Conservation (phyloP, 2,329 filamentous ascomycete genomes). For the Alternaria panax region DNA sequence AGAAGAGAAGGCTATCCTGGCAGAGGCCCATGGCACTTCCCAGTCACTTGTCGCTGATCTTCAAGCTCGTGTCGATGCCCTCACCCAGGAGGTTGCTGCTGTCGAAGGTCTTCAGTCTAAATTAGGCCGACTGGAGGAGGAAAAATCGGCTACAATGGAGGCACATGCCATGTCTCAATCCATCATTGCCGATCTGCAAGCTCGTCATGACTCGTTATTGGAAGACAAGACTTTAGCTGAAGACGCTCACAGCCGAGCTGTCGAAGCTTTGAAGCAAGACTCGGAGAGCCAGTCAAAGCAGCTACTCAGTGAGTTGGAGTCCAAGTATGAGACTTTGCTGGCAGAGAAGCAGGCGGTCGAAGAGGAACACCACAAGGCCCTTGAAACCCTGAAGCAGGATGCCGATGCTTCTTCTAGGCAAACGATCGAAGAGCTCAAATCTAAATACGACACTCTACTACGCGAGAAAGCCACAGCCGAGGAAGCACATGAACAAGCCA, state of each 20-base stretch:
- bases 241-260: constrained; percentile 37
- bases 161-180: constrained; percentile 33
- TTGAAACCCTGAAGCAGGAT: constrained; percentile 39
- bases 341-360: constrained; percentile 39
- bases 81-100: constrained; percentile 22
- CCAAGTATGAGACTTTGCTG: constrained; percentile 37
- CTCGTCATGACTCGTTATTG: constrained; percentile 37
- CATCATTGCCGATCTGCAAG: constrained; percentile 40
- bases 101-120: constrained; percentile 21
- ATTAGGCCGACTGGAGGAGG: constrained; percentile 25
- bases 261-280: constrained; percentile 42
- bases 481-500: constrained; percentile 33
- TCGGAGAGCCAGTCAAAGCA: constrained; percentile 38
- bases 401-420: constrained; percentile 30
- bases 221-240: constrained; percentile 42
- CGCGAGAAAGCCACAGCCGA: constrained; percentile 37
- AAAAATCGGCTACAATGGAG: constrained; percentile 31
- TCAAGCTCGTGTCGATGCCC: constrained; percentile 29
- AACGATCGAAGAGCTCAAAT: constrained; percentile 13
- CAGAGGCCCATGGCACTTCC: constrained; percentile 30
- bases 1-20: constrained; percentile 32
- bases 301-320: constrained; percentile 36
- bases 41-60: constrained; percentile 34
- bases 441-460: constrained; percentile 28
- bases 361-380: constrained; percentile 32